Base-by-base conservation (phyloP, 2,329 filamentous ascomycete genomes). In the Nemania bipapillata region DNA sequence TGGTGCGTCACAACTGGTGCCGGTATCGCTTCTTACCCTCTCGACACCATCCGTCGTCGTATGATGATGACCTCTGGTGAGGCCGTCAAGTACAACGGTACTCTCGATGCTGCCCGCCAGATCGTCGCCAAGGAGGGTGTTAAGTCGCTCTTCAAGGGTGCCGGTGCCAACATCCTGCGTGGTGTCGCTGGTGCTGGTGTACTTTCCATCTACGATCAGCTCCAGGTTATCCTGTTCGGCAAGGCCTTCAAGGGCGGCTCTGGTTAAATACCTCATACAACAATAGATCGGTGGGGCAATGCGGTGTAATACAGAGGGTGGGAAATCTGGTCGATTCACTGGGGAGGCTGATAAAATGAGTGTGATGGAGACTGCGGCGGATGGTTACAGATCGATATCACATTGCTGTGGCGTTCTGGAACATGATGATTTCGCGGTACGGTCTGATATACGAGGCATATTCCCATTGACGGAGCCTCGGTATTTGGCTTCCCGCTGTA, bases 151-250 rank as follows among this genome's bases (percentile, higher is more conserved):
- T 99, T 99, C 94, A 99, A 99, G 93, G 96, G 96, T 94, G 96
- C 96, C 83, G 96, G 96, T 93, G 96, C 96, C 91, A 99, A 99
- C 93, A 99, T 99, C 83, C 96, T 99, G 88, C 96, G 96, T 97
- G 96, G 96, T 97, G 96, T 99, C 83, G 96, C 96, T 83, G 96
- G 96, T 93, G 96, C 96, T 88, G 96, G 96, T 99, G 96, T 99
- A 83, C 90, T 99, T 84, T 99, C 96, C 85, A 97, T 99, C 93
- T 99, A 99, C 88, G 96, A 99, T 86, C 95, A 98, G 90, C 93
- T 93, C 85, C 96, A 99, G 92, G 90, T 99, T 84, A 86, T 99
- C 85, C 86, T 99, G 86, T 99, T 99, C 93, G 96, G 96, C 86
- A 98, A 99, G 94, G 93, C 94, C 89, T 99, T 94, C 94, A 97